These are phyloP conservation scores for Fagopyrum homotropicum DNA, from an alignment of 148 eudicot species.

Conservation along the genomic window DNA sequence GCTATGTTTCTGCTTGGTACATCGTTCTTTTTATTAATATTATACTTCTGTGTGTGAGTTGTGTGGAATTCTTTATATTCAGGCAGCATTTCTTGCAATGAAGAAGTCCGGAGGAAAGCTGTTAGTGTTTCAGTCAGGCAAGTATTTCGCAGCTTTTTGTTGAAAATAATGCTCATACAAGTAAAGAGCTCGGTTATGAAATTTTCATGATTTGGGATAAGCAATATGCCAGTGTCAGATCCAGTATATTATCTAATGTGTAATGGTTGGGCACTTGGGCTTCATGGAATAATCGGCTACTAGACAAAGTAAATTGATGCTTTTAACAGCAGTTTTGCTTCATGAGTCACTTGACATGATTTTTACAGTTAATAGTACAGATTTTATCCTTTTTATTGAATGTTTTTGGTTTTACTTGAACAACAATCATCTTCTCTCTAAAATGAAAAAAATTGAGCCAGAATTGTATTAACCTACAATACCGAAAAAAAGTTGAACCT, in stretches of 20 bases:
- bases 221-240: background rate
- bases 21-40: background rate
- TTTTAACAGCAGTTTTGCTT: background rate
- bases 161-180: background rate
- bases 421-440: background rate
- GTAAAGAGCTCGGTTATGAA: background rate
- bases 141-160: conserved; percentile 10
- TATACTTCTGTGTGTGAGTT: background rate
- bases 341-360: background rate
- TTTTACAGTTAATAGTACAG: background rate
- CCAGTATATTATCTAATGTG: background rate
- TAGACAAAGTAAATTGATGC: background rate
- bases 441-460: background rate
- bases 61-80: conserved; percentile 16
- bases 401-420: background rate
- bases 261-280: background rate
- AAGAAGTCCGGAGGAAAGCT: conserved; percentile 91
- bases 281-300: background rate
- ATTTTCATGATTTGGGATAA: background rate
- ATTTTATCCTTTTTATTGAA: background rate
- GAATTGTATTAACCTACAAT: background rate
- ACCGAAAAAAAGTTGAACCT: background rate
- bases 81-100: conserved; percentile 97
- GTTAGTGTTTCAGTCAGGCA: conserved; percentile 88
- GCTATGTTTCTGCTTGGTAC: background rate